Evolutionary conservation across 2,329 filamentous ascomycete species (phyloP).

Genomic region (Cladosporium sp.): DNA sequence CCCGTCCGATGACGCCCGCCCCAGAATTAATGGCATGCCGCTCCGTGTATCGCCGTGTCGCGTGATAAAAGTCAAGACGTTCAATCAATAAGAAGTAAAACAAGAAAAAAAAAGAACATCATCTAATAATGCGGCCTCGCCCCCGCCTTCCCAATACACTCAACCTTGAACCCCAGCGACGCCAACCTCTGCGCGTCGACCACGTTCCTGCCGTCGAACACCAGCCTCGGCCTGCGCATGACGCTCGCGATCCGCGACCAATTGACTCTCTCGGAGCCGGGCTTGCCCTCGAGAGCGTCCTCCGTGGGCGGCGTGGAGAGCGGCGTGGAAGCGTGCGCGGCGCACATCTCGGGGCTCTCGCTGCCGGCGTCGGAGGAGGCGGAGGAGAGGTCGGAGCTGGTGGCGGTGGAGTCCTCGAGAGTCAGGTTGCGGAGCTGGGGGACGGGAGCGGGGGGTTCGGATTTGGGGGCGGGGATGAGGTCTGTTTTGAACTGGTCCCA

Average conservation of each 20-base stretch:
- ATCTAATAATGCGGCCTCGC: background rate
- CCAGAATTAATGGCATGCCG: no score
- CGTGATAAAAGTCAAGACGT: no score
- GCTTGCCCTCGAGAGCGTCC: slow-evolving; percentile 3
- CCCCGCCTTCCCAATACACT: slow-evolving; percentile 13
- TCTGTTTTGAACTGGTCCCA: slow-evolving; percentile 27
- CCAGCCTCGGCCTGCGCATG: slow-evolving; percentile 25
- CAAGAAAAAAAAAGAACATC: background rate
- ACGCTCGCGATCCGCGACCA: slow-evolving; percentile 23
- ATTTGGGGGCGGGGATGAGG: slow-evolving; percentile 1
- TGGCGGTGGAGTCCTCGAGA: slow-evolving; percentile 12
- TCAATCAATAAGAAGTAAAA: no score
- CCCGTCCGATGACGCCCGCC: no score
- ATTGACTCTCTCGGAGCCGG: slow-evolving; percentile 5
- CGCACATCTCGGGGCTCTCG: slow-evolving; percentile 3
- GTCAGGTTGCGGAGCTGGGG: background rate
- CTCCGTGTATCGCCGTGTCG: no score
- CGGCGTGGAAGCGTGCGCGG: slow-evolving; percentile 8
- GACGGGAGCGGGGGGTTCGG: background rate
- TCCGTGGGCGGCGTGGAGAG: slow-evolving; percentile 14
- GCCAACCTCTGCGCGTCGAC: slow-evolving; percentile 23
- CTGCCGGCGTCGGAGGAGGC: slow-evolving; percentile 8
- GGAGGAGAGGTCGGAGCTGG: slow-evolving; percentile 5
- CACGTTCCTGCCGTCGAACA: slow-evolving; percentile 30
- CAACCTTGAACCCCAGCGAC: slow-evolving; percentile 26